phyloP scores from a whole-genome alignment of 805 yeast genomes.

The Hanseniaspora lindneri region DNA sequence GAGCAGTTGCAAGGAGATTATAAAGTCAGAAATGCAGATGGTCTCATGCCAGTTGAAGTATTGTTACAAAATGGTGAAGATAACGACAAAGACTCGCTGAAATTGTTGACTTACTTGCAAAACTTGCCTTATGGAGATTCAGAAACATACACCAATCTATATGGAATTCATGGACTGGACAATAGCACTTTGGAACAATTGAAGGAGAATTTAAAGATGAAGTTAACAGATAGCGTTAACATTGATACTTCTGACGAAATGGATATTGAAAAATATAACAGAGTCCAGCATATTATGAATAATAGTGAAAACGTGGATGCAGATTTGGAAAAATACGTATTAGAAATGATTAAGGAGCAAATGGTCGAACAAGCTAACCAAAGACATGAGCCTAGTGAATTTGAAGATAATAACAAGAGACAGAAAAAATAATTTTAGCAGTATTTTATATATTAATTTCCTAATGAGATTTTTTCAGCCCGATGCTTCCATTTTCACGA shows the following conservation, averaged over 20 bases:
- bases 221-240: conserved; percentile 37
- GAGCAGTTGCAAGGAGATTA: conserved; percentile 59
- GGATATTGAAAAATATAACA: conserved; percentile 45
- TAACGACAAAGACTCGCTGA: conserved; percentile 47
- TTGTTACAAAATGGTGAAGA: conserved; percentile 52
- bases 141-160: conserved; percentile 16
- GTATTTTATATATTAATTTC: too few relatives aligned
- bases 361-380: conserved; percentile 29
- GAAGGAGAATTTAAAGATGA: conserved; percentile 42
- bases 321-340: conserved; percentile 54
- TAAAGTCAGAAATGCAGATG: conserved; percentile 55
- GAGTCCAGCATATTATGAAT: conserved; percentile 57
- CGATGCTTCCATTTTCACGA: conserved; percentile 51
- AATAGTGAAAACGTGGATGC: conserved; percentile 69
- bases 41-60: conserved; percentile 58
- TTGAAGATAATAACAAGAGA: neutral
- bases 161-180: conserved; percentile 20
- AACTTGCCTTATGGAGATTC: conserved; percentile 20
- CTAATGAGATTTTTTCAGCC: conserved; percentile 38
- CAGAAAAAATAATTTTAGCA: conserved; percentile 7
- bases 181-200: conserved; percentile 26
- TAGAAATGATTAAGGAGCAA: conserved; percentile 53
- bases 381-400: neutral
- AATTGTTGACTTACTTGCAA: conserved; percentile 58
- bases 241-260: conserved; percentile 30